Percentiles rank a stretch among this genome's conserved stretches.
Evolutionary conservation across 2,329 filamentous ascomycete species (phyloP).

Genomic region (Allantophomopsis cytisporea): DNA sequence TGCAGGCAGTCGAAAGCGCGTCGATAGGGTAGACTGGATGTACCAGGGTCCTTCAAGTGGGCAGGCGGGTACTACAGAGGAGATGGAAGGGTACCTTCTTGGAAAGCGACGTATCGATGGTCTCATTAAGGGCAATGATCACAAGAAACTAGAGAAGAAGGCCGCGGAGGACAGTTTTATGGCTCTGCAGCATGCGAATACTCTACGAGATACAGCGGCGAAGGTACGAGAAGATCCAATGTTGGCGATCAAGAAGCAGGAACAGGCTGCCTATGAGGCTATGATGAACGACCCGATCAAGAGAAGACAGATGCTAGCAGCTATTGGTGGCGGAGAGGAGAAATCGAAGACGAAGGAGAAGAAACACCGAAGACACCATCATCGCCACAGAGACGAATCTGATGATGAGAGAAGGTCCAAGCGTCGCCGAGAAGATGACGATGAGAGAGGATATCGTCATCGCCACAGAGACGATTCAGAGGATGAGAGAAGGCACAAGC

Average conservation of each 20-base stretch:
- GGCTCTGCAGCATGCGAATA: conserved; percentile 56
- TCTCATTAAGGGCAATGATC: conserved; percentile 68
- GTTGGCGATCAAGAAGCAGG: conserved; percentile 83
- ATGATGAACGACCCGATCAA: conserved; percentile 68
- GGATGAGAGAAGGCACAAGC: conserved; percentile 23
- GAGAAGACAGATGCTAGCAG: conserved; percentile 51
- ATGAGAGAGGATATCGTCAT: conserved; percentile 13
- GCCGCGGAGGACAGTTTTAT: conserved; percentile 45
- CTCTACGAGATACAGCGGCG: conserved; percentile 61
- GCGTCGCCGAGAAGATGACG: conserved; percentile 23
- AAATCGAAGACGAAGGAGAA: conserved; percentile 29
- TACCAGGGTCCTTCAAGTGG: conserved; percentile 77
- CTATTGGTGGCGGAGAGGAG: conserved; percentile 41
- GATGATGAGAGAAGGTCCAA: conserved; percentile 27
- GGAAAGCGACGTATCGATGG: conserved; percentile 88
- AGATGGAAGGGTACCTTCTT: conserved; percentile 85
- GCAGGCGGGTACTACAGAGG: conserved; percentile 65
- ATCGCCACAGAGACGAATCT: conserved; percentile 15
- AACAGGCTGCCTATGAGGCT: conserved; percentile 66
- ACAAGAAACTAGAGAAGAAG: conserved; percentile 68
- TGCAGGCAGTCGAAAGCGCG: conserved; percentile 66
- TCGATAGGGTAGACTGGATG: conserved; percentile 94
- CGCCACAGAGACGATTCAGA: conserved; percentile 16
- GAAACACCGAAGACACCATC: conserved; percentile 26
- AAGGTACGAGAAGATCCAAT: conserved; percentile 90